phyloP scores from a whole-genome alignment of 768 basidiomycete species.

The Cystofilobasidium macerans region DNA sequence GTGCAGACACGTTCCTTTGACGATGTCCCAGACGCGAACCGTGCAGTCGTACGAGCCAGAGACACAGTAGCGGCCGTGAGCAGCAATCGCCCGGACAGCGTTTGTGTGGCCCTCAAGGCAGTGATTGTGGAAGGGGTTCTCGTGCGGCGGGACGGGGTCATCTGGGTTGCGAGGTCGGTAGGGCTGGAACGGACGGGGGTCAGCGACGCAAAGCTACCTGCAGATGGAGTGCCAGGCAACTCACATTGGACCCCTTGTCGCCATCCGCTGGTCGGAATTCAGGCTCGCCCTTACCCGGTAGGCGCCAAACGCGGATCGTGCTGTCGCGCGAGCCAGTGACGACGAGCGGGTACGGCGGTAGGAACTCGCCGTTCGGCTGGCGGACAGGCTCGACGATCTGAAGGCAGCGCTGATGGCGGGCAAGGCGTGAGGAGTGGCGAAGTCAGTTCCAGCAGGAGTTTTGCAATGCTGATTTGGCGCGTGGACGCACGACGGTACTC shows the following conservation, averaged over 20 bases:
- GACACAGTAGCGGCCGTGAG: conserved; percentile 75
- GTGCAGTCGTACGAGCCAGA: conserved; percentile 94
- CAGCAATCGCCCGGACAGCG: conserved; percentile 84
- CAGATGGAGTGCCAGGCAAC: conserved; percentile 22
- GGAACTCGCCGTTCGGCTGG: conserved; percentile 48
- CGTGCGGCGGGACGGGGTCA: conserved; percentile 31
- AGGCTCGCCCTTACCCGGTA: conserved; percentile 60
- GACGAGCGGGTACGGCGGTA: conserved; percentile 58
- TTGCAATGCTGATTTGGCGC: neutral
- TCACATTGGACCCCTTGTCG: conserved; percentile 37
- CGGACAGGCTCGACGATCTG: conserved; percentile 88
- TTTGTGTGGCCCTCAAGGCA: conserved; percentile 80
- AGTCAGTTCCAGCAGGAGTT: neutral
- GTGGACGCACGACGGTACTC: conserved; percentile 55
- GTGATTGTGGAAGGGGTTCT: conserved; percentile 82
- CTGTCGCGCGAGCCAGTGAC: conserved; percentile 64
- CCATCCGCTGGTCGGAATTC: conserved; percentile 54
- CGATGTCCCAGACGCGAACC: conserved; percentile 89
- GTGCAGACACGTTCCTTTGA: conserved; percentile 69
- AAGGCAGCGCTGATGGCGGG: conserved; percentile 51
- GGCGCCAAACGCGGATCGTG: conserved; percentile 55
- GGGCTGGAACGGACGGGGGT: neutral
- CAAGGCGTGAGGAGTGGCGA: neutral
- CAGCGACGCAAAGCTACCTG: neutral
- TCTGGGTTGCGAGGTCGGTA: conserved; percentile 1